Conservation (phyloP, 2,329 filamentous ascomycete species). For the Penicillium sp. region DNA sequence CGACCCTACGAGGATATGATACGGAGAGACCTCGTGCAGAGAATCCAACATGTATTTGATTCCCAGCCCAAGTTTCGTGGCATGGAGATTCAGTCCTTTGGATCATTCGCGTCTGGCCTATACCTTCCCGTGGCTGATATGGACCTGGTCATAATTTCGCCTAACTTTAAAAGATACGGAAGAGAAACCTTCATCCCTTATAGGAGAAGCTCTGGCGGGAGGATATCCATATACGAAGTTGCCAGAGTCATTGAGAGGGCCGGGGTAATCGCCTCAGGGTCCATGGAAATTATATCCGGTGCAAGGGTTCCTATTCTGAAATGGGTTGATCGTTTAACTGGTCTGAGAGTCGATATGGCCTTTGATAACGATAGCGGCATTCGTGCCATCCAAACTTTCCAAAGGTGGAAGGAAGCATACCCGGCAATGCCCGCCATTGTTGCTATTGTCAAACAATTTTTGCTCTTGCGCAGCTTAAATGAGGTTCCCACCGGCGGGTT, state of each 20-base stretch:
- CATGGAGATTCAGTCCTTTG: constrained; percentile 70
- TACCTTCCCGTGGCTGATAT: constrained; percentile 82
- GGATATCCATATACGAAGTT: constrained; percentile 55
- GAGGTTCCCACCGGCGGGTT: constrained; percentile 89
- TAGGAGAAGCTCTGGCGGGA: constrained; percentile 33
- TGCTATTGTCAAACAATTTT: constrained; percentile 84
- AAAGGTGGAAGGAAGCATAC: constrained; percentile 71
- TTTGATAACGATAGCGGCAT: constrained; percentile 89
- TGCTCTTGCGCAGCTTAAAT: constrained; percentile 84
- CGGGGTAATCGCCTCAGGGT: constrained; percentile 53
- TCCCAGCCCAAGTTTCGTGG: constrained; percentile 49
- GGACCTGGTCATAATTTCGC: constrained; percentile 78
- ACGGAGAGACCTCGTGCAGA: constrained; percentile 66
- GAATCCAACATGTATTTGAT: constrained; percentile 60
- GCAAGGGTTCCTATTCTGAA: constrained; percentile 93
- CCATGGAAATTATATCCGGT: constrained; percentile 64
- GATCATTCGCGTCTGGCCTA: constrained; percentile 86
- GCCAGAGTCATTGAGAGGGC: constrained; percentile 28
- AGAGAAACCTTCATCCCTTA: constrained; percentile 49
- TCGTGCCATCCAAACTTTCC: constrained; percentile 73
- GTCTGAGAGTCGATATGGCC: constrained; percentile 83
- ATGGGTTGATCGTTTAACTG: constrained; percentile 73
- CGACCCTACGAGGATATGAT: constrained; percentile 71
- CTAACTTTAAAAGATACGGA: constrained; percentile 54
- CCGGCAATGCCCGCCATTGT: constrained; percentile 84